phyloP scores from a whole-genome alignment of 768 basidiomycete genomes.

The Hypholoma sublateritium region DNA sequence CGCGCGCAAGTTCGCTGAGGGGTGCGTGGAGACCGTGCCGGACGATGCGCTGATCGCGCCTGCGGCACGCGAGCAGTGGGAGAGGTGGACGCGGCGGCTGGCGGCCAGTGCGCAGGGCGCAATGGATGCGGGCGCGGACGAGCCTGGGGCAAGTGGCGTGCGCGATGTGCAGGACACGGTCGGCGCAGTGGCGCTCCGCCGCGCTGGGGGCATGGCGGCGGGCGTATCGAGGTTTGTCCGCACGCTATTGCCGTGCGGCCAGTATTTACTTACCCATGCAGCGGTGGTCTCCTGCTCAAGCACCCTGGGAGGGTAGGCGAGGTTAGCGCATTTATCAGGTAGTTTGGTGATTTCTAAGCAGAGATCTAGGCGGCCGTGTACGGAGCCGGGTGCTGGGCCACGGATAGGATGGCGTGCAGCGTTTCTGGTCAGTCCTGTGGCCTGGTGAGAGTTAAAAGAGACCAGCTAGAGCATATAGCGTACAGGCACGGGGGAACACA shows the following conservation, averaged over 20 bases:
- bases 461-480: background rate
- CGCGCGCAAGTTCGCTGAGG: slow-evolving; percentile 54
- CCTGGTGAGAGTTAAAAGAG: slow-evolving; percentile 1
- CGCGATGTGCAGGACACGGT: slow-evolving; percentile 70
- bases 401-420: slow-evolving; percentile 59
- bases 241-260: background rate
- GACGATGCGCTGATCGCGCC: slow-evolving; percentile 49
- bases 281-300: slow-evolving; percentile 82
- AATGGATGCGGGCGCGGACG: too few species aligned
- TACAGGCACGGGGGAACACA: slow-evolving; percentile 74
- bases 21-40: slow-evolving; percentile 31
- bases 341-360: background rate
- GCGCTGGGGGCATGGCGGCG: slow-evolving; percentile 49
- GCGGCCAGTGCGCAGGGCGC: slow-evolving; percentile 13
- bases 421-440: slow-evolving; percentile 50
- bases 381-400: slow-evolving; percentile 79
- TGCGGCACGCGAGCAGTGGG: slow-evolving; percentile 54
- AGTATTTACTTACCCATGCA: background rate
- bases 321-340: slow-evolving; percentile 34
- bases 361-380: slow-evolving; percentile 59
- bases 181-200: slow-evolving; percentile 66
- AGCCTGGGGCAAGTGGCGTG: background rate
- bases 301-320: slow-evolving; percentile 74
- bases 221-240: slow-evolving; percentile 69
- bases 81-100: slow-evolving; percentile 55